Evolutionary conservation across 2,329 filamentous ascomycete species (phyloP), one percentile per base, ranked within the genome.

Genomic region (Leptographium wingfieldii): DNA sequence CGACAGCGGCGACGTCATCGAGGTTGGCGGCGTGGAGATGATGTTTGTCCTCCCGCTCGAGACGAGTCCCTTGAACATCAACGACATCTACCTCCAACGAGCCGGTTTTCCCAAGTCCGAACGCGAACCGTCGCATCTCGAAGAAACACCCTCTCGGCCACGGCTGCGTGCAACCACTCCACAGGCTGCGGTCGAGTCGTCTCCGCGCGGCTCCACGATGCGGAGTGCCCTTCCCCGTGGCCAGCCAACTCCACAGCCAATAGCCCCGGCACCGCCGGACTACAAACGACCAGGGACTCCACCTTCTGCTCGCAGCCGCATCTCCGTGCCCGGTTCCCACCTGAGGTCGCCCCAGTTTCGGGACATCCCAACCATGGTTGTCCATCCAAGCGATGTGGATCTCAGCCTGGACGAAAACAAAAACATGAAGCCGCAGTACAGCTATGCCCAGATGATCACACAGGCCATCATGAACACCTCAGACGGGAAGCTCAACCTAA

Each of bases 391-490:
- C 61, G 80, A 83, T 63, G 82, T 92, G 58, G 88, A 94, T 72
- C 82, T 92, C 64, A 92, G 90, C 68, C 79, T 86, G 40, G 92
- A 97, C 65, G 82, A 86, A 35, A 90, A 92, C 65, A 88, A 88
- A 70, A 90, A 96, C 65, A 83, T 97, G 68, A 99, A 99, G 72
- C 95, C 94, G 1, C 89, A 92, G 54, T 96, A 89, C 72, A 97
- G 92, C 71, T 99, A 99, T 73, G 92, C 94, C 3, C 90, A 95
- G 70, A 84, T 99, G 77, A 99, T 99, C 65, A 94, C 91, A 0
- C 94, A 97, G 73, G 94, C 94, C 1, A 97, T 99, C 64, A 80
- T 96, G 65, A 88, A 88, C 43, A 92, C 87, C 2, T 78, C 84
- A 1, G 91, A 96, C 61, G 87, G 95, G 70, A 95, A 95, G 72